Base-by-base conservation (phyloP, 495 filamentous ascomycete genomes). In the Paragyromitra xinjiangensis region DNA sequence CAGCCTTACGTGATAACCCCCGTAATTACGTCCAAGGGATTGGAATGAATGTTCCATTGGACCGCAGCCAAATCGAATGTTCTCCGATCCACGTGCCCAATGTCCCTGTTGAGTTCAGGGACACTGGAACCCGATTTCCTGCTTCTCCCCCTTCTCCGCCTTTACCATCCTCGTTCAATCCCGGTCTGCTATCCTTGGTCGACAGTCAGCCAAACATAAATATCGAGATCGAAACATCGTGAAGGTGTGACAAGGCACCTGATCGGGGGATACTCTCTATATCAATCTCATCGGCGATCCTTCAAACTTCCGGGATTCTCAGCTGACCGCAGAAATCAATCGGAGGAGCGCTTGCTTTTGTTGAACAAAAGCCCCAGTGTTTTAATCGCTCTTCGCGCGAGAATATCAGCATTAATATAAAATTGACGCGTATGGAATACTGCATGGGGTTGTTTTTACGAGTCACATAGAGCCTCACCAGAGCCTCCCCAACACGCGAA, bases 281-380 rank as follows among this genome's bases (percentile, higher is more conserved):
- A 48, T 19, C 9, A 37, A 56, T 34, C 48, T 56, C 59, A 73
- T 73, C 70, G 70, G 59, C 70, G 70, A 73, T 73, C 70, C 56
- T 61, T 73, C 40, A 29, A 12, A 22, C 14, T 45, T 65, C 19
- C 40, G 65, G 61, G 61, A 56, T 73, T 37, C 59, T 63, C 59
- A 63, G 37, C 59, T 63, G 59, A 63, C 59, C 62, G 12, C 22
- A 56, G 16, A 26, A 63, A 63, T 63, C 59, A 63, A 63, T 63
- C 59, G 59, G 59, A 42, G 37, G 5, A 45, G 14, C 39, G 19
- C 9, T 71, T 50, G 9, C 37, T 61, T 48, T 11, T 61, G n/a
- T 40, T 34, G 29, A 50, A 58, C 6, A 11, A 39, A 19, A 34
- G 6, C 48, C 37, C 6, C 6, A 56, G n/a, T 42, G 24, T 19